A percentile compares a stretch with the other conserved stretches of the same genome.
These are phyloP conservation scores for Elsinoe ampelina DNA, from an alignment of 2,329 filamentous ascomycete species.

Conservation along the genomic window DNA sequence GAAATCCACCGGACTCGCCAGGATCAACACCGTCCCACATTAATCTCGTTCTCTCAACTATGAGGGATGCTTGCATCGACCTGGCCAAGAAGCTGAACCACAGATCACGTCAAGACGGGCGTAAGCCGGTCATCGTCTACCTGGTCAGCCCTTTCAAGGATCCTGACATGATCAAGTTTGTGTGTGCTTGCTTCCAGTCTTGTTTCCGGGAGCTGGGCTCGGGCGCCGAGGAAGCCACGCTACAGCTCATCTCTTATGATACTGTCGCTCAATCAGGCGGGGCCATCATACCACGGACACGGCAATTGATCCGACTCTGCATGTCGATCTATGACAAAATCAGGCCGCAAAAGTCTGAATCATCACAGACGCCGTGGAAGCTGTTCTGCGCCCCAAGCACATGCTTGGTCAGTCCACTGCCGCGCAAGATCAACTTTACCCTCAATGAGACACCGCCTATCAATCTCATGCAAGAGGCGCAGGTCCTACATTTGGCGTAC, in stretches of 20 bases:
- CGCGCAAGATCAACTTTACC: constrained; percentile 67
- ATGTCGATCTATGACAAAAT: constrained; percentile 21
- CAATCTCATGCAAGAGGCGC: constrained; percentile 68
- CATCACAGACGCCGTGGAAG: constrained; percentile 29
- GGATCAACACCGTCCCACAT: neutral
- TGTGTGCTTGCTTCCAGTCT: constrained; percentile 64
- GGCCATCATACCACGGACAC: constrained; percentile 46
- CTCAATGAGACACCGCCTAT: constrained; percentile 57
- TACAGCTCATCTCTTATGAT: constrained; percentile 65
- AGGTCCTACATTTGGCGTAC: constrained; percentile 72
- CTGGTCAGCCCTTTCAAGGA: constrained; percentile 61
- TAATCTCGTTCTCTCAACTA: neutral
- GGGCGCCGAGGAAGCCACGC: constrained; percentile 52
- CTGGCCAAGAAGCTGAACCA: constrained; percentile 17
- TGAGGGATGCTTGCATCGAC: constrained; percentile 14
- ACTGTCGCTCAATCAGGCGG: constrained; percentile 55
- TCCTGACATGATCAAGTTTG: constrained; percentile 51
- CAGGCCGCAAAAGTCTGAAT: neutral
- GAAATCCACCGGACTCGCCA: neutral
- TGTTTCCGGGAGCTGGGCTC: constrained; percentile 56
- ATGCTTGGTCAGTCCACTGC: constrained; percentile 59
- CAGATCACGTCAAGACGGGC: constrained; percentile 34
- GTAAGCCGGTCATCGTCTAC: constrained; percentile 57
- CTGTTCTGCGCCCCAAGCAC: constrained; percentile 58
- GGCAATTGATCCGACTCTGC: constrained; percentile 39